Evolutionary conservation across 805 yeast species (phyloP).

Genomic region (Monosporozyma aerobia): DNA sequence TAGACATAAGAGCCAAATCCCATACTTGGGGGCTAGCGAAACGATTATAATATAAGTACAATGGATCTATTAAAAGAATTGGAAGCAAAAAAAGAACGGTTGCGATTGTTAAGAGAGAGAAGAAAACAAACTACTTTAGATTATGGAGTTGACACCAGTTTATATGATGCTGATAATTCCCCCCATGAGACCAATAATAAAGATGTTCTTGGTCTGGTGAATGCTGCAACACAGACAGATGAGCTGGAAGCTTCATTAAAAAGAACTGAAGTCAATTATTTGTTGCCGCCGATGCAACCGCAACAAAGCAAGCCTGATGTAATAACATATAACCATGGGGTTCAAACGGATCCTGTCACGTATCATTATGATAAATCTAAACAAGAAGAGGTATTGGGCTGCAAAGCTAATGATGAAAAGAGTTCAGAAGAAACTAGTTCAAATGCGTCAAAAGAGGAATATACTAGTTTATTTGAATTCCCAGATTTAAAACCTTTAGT

Average conservation of each 20-base stretch:
- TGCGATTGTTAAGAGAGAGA: constrained; percentile 43
- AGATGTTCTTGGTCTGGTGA: constrained; percentile 6
- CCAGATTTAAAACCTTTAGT: background rate
- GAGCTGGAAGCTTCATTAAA: background rate
- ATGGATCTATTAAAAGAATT: constrained; percentile 34
- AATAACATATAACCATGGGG: constrained; percentile 18
- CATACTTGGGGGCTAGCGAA: background rate
- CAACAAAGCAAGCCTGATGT: background rate
- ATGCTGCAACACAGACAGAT: constrained; percentile 19
- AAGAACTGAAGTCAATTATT: background rate
- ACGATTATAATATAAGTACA: too few relatives aligned
- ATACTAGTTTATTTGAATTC: background rate
- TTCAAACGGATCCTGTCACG: constrained; percentile 14
- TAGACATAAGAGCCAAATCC: background rate
- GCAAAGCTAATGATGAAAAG: background rate
- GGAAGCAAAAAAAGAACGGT: constrained; percentile 43
- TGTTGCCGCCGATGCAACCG: background rate
- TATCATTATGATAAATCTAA: background rate
- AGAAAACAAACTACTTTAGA: constrained; percentile 24
- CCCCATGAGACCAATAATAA: background rate
- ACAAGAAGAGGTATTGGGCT: background rate
- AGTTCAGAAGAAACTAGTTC: background rate
- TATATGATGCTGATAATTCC: background rate
- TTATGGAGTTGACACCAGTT: background rate
- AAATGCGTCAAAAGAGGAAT: too few relatives aligned